Percentiles rank a stretch among this genome's conserved stretches.
Evolutionary conservation across 441 rosid species (phyloP).

Genomic region (Arabidopsis lyrata): DNA sequence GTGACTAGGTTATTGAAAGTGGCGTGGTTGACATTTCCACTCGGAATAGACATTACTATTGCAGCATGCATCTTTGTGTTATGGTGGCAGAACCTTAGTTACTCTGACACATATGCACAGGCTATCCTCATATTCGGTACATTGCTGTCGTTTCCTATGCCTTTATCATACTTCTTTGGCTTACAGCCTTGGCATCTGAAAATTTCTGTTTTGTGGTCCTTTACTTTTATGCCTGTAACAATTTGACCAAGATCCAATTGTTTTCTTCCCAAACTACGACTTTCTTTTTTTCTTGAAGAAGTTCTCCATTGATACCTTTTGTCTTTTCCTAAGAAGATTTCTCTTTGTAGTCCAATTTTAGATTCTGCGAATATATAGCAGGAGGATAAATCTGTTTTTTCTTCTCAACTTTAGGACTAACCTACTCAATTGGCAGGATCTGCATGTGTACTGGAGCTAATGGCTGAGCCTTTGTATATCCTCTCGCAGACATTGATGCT

Average conservation of each 20-base stretch:
- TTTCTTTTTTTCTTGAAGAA: not conserved
- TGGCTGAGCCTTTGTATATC: constrained; percentile 91
- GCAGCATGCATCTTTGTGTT: constrained; percentile 67
- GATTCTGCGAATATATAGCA: not conserved
- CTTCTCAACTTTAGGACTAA: constrained; percentile 12
- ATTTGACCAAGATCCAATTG: not conserved
- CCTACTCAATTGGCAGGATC: constrained; percentile 45
- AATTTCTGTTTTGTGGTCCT: not conserved
- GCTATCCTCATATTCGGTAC: constrained; percentile 89
- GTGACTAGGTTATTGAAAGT: constrained; percentile 66
- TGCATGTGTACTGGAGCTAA: constrained; percentile 86
- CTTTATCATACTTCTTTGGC: not conserved
- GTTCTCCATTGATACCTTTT: not conserved
- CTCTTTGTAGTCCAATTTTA: not conserved
- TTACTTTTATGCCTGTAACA: not conserved
- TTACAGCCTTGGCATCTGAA: not conserved
- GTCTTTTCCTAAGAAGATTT: not conserved
- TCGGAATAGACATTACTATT: constrained; percentile 66
- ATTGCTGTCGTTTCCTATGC: not conserved
- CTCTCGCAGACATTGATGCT: constrained; percentile 84
- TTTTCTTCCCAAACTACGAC: not conserved
- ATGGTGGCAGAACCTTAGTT: constrained; percentile 82
- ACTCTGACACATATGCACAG: constrained; percentile 65
- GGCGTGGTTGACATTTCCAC: constrained; percentile 84
- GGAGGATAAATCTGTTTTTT: not conserved